Evolutionary conservation across 2,329 filamentous ascomycete genomes (phyloP), one percentile per base, ranked within the genome.

Genomic region (Exophiala sideris): DNA sequence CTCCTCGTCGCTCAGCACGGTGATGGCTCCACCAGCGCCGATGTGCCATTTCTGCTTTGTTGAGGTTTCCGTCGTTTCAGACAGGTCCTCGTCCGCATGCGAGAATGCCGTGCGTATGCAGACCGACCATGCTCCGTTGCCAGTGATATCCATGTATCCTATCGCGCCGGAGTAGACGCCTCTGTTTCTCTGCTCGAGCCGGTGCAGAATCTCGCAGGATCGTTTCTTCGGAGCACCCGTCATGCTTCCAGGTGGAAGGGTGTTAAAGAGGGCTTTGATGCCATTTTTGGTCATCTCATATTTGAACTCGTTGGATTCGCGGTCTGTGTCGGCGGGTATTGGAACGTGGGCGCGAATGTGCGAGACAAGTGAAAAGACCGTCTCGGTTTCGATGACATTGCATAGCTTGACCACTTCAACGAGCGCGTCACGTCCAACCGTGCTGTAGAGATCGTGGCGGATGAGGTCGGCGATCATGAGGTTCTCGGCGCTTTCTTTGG

Each of bases 401-500:
- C 96, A 87, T 20, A 96, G 75, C 51, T 90, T 86, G 11, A 85
- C 83, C 1, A 96, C 90, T 5, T 74, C 69, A 1, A 96, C 90
- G 7, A 52, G 35, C 8, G 54, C 56, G 21, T 57, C 46, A 11
- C 58, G 54, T 33, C 56, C 54, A 10, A 64, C 52, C 9, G 59
- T 54, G 32, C 50, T 57, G 70, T 95, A 88, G 10, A 97, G 76
- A 69, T 97, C 92, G 67, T 97, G 92, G 0, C 92, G 83, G n/a
- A 96, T 94, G 1, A 97, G 78, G 69, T 97, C 92, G 2, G 96
- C 91, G 64, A 97, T 96, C 94, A 97, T 97, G 20, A 97, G 80
- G 66, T 97, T 97, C 74, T 97, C 92, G 0, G 92, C 92, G 64
- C 89, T 85, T 70, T 97, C 94, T 69, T 97, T 97, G 18, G 88